Base-by-base conservation (phyloP, 2,329 filamentous ascomycete species). In the Diaporthe sp. region DNA sequence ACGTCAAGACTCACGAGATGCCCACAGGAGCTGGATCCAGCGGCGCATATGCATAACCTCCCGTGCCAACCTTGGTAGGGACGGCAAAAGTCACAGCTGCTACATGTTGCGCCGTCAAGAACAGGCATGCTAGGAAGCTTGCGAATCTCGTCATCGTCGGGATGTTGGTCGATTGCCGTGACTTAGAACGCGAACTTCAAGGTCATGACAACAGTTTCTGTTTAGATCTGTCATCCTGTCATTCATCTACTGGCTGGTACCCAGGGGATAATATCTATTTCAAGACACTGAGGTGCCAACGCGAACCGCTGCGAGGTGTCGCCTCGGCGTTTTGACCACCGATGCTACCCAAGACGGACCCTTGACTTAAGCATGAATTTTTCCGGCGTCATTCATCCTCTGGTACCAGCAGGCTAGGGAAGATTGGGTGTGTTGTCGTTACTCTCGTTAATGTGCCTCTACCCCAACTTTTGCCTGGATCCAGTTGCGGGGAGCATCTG, bases 71-170 rank as follows among this genome's bases (percentile, higher is more conserved):
- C 60, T 57, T 46, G 17, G 68, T 31, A 12, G 75, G 75, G 55
- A 76, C 73, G 15, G 68, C 73, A 51, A 76, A 73, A n/a, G 73
- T 75, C 9, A 76, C 67, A 46, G 75, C 72, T 17, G 75, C 74
- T n/a, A 58, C 75, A 22, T 58, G 42, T 37, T 49, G n/a, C 34
- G 42, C 72, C 44, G 60, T 70, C 7, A 58, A 25, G 65, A 19
- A 53, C 37, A 75, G 75, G 60, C 39, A 57, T 55, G 49, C 31
- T 25, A 75, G n/a, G 67, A 68, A 53, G 31, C 28, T 46, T 25
- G 25, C 19, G 6, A 72, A 39, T 39, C 25, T 62, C n/a, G 67
- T 25, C 72, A 75, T 75, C 17, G 10, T 62, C 2, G 37, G 62
- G n/a, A 17, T 49, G 28, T 2, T 15, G 1, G 44, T 46, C 5